Percentiles rank a stretch among this genome's conserved stretches.
Conservation (phyloP, 2,329 filamentous ascomycete genomes). For the Ceratocystis cacaofunesta region DNA sequence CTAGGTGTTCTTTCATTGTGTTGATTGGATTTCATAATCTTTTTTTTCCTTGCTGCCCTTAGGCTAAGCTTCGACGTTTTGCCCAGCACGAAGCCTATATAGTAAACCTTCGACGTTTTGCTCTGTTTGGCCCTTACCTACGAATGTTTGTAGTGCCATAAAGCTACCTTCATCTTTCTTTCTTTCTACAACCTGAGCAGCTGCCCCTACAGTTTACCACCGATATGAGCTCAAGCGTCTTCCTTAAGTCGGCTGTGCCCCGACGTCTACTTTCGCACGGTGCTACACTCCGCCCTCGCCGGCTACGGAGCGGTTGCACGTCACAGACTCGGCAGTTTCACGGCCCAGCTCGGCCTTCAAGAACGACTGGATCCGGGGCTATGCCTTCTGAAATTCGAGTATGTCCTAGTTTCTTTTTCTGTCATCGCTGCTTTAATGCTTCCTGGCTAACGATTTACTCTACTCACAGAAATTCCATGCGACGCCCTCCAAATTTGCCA, state of each 20-base stretch:
- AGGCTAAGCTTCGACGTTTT: too few relatives aligned
- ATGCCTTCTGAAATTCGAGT: not conserved
- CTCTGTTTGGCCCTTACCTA: too few relatives aligned
- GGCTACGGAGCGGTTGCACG: slow-evolving; percentile 29
- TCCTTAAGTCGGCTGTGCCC: slow-evolving; percentile 33
- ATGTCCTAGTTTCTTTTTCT: not conserved
- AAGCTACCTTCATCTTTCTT: not conserved
- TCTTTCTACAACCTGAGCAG: not conserved
- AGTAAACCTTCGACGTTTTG: too few relatives aligned
- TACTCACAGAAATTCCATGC: slow-evolving; percentile 42
- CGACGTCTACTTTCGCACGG: slow-evolving; percentile 32
- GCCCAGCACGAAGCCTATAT: too few relatives aligned
- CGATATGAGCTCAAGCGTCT: slow-evolving; percentile 34
- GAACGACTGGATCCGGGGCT: slow-evolving; percentile 7
- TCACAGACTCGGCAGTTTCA: slow-evolving; percentile 24
- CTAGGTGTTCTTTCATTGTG: not conserved
- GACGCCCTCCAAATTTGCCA: slow-evolving; percentile 34
- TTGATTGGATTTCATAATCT: too few relatives aligned
- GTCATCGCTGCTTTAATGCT: not conserved
- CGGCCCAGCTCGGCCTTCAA: slow-evolving; percentile 8
- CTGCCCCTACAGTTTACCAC: not conserved
- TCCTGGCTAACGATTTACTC: not conserved
- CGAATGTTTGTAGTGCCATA: not conserved
- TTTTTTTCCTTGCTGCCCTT: too few relatives aligned
- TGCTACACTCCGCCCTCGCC: slow-evolving; percentile 27